These are phyloP conservation scores for Aspergillus tamarii DNA, from an alignment of 2,329 filamentous ascomycete genomes.

Conservation along the genomic window DNA sequence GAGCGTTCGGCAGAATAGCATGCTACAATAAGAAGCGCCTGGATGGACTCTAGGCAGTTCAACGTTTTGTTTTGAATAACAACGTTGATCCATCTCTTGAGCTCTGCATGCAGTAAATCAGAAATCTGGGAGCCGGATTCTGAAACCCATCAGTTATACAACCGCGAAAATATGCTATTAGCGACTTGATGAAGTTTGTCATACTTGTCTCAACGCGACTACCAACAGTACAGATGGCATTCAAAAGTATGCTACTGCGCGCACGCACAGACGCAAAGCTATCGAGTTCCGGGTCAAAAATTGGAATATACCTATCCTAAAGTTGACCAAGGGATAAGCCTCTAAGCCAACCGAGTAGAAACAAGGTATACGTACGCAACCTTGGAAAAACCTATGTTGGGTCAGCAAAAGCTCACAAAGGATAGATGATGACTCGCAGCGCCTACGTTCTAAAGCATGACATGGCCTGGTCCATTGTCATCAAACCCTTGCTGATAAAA, in stretches of 20 bases:
- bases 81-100: constrained; percentile 50
- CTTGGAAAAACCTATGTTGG: constrained; percentile 39
- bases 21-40: constrained; percentile 56
- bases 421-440: too few relatives aligned
- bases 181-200: not conserved
- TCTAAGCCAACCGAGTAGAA: not conserved
- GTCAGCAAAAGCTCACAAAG: not conserved
- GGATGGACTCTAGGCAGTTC: constrained; percentile 53
- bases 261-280: constrained; percentile 50
- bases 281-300: constrained; percentile 52
- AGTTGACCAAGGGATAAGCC: not conserved
- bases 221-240: constrained; percentile 57
- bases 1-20: constrained; percentile 58
- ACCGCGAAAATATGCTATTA: not conserved
- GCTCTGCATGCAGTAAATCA: constrained; percentile 50
- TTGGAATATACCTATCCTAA: constrained; percentile 53
- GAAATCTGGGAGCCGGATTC: constrained; percentile 32
- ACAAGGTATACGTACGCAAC: constrained; percentile 32
- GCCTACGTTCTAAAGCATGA: constrained; percentile 38
- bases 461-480: constrained; percentile 37
- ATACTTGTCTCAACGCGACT: constrained; percentile 47
- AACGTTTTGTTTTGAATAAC: constrained; percentile 46
- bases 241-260: constrained; percentile 55
- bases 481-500: constrained; percentile 39
- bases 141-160: constrained; percentile 4